Percentiles rank a stretch among this genome's conserved stretches.
These are phyloP conservation scores for Arabidopsis arenosa DNA, from an alignment of 345 rosid species.

Conservation along the genomic window DNA sequence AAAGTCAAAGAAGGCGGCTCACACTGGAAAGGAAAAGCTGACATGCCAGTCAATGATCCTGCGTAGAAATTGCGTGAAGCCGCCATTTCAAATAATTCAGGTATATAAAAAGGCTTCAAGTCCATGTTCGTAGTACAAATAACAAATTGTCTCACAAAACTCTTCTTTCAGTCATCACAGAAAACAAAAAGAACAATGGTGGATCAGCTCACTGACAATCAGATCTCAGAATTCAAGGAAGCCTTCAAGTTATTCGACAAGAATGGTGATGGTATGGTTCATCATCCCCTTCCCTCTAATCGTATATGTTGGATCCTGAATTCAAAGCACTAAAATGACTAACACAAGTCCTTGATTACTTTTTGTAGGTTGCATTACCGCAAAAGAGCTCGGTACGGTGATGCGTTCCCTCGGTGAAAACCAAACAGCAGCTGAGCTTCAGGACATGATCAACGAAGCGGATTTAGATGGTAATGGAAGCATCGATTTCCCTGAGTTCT, in stretches of 20 bases:
- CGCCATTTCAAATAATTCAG: background rate
- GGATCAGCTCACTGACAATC: slow-evolving; percentile 79
- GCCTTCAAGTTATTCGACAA: slow-evolving; percentile 78
- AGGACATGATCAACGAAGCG: slow-evolving; percentile 83
- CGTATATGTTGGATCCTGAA: background rate
- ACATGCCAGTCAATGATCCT: slow-evolving; percentile 40
- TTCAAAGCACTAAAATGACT: background rate
- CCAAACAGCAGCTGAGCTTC: slow-evolving; percentile 83
- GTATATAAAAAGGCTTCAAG: slow-evolving; percentile 22
- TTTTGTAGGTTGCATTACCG: slow-evolving; percentile 74
- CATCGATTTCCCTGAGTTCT: slow-evolving; percentile 81
- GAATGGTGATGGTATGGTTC: slow-evolving; percentile 76
- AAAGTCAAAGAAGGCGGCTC: slow-evolving; percentile 24
- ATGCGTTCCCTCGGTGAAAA: slow-evolving; percentile 82
- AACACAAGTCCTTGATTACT: background rate
- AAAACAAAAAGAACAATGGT: slow-evolving; percentile 48
- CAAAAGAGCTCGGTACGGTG: slow-evolving; percentile 82
- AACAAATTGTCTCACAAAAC: slow-evolving; percentile 2
- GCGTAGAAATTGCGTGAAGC: slow-evolving; percentile 49
- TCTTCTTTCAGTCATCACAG: slow-evolving; percentile 12
- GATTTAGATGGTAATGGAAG: slow-evolving; percentile 86
- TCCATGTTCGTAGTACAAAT: slow-evolving; percentile 18
- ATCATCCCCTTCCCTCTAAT: background rate
- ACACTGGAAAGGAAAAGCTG: slow-evolving; percentile 5
- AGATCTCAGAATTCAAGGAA: slow-evolving; percentile 83